Conservation (phyloP, 306 rosid genomes). For the Pterocarpus macrocarpus region DNA sequence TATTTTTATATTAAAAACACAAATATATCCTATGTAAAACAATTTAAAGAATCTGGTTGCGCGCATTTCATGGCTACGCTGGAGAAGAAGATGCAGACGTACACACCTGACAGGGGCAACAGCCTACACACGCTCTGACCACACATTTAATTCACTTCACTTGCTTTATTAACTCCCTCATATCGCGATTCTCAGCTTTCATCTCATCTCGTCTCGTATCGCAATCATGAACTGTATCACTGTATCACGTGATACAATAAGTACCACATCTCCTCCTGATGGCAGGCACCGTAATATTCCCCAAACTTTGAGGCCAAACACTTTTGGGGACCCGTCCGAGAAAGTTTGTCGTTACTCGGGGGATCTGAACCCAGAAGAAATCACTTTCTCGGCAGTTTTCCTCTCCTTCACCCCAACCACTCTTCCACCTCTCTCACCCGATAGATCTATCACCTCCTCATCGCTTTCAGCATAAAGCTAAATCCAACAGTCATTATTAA, state of each 20-base stretch:
- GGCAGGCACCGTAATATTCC: slow-evolving; percentile 62
- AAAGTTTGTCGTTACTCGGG: slow-evolving; percentile 64
- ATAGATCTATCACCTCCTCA: slow-evolving; percentile 7
- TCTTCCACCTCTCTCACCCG: slow-evolving; percentile 7
- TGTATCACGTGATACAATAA: slow-evolving; percentile 69
- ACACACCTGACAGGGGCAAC: slow-evolving; percentile 39
- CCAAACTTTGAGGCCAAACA: slow-evolving; percentile 35
- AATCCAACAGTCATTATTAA: background rate
- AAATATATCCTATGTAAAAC: too few species aligned
- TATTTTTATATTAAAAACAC: too few species aligned
- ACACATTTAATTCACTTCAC: slow-evolving; percentile 40
- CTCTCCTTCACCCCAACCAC: slow-evolving; percentile 16
- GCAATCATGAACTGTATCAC: slow-evolving; percentile 38
- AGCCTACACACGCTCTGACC: slow-evolving; percentile 41
- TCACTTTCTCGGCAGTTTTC: slow-evolving; percentile 41
- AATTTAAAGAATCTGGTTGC: background rate
- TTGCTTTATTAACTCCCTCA: background rate
- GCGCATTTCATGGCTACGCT: background rate
- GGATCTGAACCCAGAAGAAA: slow-evolving; percentile 54
- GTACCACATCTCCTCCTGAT: slow-evolving; percentile 49
- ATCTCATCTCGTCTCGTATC: slow-evolving; percentile 24
- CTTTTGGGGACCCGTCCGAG: slow-evolving; percentile 32
- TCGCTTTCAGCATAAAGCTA: background rate
- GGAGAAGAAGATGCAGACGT: slow-evolving; percentile 15
- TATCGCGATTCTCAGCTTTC: background rate